phyloP scores from a whole-genome alignment of 2,329 filamentous ascomycete species.

The Aspergillus aculeatus region DNA sequence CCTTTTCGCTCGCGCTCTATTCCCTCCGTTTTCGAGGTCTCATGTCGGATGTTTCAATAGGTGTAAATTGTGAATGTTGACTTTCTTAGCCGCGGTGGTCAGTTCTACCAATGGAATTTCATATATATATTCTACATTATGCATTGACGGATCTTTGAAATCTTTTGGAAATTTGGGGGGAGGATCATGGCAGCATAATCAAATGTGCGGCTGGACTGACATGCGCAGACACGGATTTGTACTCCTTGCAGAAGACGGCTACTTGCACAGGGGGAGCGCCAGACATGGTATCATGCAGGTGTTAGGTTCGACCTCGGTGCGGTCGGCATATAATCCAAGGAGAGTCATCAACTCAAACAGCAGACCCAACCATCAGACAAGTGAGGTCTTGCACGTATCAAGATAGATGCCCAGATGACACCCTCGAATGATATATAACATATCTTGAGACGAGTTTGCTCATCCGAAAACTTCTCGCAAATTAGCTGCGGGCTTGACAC shows the following conservation, averaged over 20 bases:
- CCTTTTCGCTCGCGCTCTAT: constrained; percentile 20
- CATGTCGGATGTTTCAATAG: constrained; percentile 29
- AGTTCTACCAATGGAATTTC: constrained; percentile 4
- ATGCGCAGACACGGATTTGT: too few relatives aligned
- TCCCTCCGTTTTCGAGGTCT: constrained; percentile 25
- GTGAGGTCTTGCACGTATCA: too few relatives aligned
- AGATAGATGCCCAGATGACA: too few relatives aligned
- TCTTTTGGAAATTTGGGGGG: background rate
- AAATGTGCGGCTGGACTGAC: too few relatives aligned
- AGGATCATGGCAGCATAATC: too few relatives aligned
- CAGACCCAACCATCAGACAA: too few relatives aligned
- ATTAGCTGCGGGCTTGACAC: background rate
- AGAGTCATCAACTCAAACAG: too few relatives aligned
- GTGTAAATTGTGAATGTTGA: constrained; percentile 29
- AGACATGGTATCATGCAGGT: too few relatives aligned
- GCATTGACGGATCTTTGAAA: background rate
- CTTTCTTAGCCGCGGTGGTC: constrained; percentile 14
- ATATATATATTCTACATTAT: constrained; percentile 4
- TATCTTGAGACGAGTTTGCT: background rate
- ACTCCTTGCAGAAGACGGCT: too few relatives aligned
- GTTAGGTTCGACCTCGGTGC: too few relatives aligned
- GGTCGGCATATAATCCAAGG: too few relatives aligned
- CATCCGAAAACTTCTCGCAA: background rate
- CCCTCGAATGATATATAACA: background rate
- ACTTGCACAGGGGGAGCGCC: too few relatives aligned